Evolutionary conservation across 2,329 filamentous ascomycete species (phyloP).

Genomic region (Ascochyta koolunga): DNA sequence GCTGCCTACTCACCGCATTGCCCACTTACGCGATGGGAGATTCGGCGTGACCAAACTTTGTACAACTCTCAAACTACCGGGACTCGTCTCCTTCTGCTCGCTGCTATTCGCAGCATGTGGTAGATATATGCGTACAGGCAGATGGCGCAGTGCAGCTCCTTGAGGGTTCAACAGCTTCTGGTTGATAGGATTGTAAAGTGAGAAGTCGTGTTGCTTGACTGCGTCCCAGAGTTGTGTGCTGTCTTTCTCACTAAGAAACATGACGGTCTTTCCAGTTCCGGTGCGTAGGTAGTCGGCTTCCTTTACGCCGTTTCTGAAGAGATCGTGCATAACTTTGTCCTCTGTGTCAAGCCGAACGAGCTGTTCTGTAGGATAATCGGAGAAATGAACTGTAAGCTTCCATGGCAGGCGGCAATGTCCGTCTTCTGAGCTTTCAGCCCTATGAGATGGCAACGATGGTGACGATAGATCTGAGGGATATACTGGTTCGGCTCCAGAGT

Average conservation of each 20-base stretch:
- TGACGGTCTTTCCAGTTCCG: slow-evolving; percentile 86
- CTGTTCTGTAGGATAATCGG: slow-evolving; percentile 63
- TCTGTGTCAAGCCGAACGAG: slow-evolving; percentile 63
- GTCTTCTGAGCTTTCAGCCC: slow-evolving; percentile 25
- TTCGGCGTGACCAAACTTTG: slow-evolving; percentile 72
- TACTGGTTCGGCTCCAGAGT: slow-evolving; percentile 62
- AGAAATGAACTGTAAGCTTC: slow-evolving; percentile 67
- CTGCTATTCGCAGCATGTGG: slow-evolving; percentile 52
- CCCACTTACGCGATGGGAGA: slow-evolving; percentile 45
- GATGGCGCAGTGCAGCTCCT: slow-evolving; percentile 72
- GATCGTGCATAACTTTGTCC: slow-evolving; percentile 65
- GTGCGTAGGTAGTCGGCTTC: slow-evolving; percentile 88
- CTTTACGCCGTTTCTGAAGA: slow-evolving; percentile 73
- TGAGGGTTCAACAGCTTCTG: slow-evolving; percentile 74
- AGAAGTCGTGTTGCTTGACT: slow-evolving; percentile 77
- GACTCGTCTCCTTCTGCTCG: slow-evolving; percentile 29
- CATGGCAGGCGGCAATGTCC: slow-evolving; percentile 58
- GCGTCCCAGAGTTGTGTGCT: slow-evolving; percentile 83
- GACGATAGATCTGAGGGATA: slow-evolving; percentile 26
- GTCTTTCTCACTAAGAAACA: slow-evolving; percentile 84
- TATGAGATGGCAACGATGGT: slow-evolving; percentile 16
- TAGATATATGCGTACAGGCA: slow-evolving; percentile 89
- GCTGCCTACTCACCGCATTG: neutral
- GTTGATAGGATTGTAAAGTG: slow-evolving; percentile 75
- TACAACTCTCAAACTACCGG: slow-evolving; percentile 59